Percentiles rank a stretch among this genome's conserved stretches.
Evolutionary conservation across 345 rosid species (phyloP).

Genomic region (rapeseed (Brassica napus)): DNA sequence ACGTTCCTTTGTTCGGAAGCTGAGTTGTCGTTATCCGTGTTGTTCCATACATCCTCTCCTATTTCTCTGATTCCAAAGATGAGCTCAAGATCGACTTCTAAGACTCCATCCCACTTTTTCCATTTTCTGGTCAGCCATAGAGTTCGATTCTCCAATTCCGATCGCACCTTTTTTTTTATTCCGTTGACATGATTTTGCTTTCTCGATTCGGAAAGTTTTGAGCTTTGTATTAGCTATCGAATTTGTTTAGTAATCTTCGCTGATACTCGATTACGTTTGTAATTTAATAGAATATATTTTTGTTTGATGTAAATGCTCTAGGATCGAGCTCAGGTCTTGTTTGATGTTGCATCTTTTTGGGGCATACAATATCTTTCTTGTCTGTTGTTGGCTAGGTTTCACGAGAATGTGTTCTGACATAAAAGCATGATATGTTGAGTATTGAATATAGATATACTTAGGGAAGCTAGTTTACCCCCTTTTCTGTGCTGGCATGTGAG

Average conservation of each 20-base stretch:
- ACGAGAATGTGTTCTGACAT: no score
- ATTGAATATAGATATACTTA: background rate
- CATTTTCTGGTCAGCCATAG: conserved; percentile 1
- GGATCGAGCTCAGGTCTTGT: no score
- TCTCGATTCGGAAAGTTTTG: background rate
- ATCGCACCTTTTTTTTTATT: background rate
- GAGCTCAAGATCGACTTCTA: conserved; percentile 80
- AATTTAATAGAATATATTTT: background rate
- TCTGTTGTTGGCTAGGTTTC: no score
- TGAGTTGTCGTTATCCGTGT: conserved; percentile 66
- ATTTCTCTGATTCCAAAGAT: conserved; percentile 58
- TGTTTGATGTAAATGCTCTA: no score
- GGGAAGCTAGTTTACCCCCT: background rate
- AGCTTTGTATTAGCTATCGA: no score
- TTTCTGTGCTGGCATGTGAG: background rate
- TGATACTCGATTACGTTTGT: background rate
- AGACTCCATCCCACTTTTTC: conserved; percentile 14
- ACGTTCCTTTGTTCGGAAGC: conserved; percentile 59
- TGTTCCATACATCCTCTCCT: conserved; percentile 71
- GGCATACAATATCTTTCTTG: no score
- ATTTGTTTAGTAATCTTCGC: background rate
- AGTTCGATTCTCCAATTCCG: background rate
- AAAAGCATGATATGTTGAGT: background rate
- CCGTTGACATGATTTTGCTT: background rate
- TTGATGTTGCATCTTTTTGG: no score